Base-by-base conservation (phyloP, 306 rosid species). In the Cyamopsis tetragonoloba region DNA sequence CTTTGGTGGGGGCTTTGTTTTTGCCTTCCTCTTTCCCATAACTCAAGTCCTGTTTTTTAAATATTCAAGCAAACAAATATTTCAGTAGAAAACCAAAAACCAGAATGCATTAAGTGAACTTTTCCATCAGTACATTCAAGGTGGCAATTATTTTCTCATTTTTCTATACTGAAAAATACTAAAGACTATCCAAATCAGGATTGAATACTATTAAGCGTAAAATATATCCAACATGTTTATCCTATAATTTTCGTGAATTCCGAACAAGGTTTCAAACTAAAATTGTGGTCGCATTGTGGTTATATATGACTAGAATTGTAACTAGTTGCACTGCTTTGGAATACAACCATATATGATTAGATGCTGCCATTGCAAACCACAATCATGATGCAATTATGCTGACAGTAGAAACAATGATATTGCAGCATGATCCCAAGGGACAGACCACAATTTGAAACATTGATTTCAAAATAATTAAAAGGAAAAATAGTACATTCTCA, bases 21-120 rank as follows among this genome's bases (percentile, higher is more conserved):
- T 84, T 30, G 96, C 81, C 79, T 92, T 92, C 66, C 98, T 81
- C 81, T 92, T 92, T 26, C 98, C 98, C 98, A 89, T 88, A 24
- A 48, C 76, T 75, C 74, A 81, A 79, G 9, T 59, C 73, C 77
- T 76, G 71, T 53, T 53, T 39, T n/a, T 27, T 56, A 53, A 48
- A 61, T 10, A 24, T 64, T 32, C 59, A 13, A 56, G n/a, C 46
- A 76, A 28, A 18, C 57, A 41, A 48, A 27, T 64, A 68, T 61
- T 27, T 44, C 10, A 47, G 39, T 15, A 11, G 23, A 5, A 42
- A 44, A n/a, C 3, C 5, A 27, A 20, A 50, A 28, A 22, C 20
- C 2, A 7, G 22, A 73, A 26, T 1, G 27, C 13, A 42, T n/a
- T 37, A 56, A 55, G 19, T 18, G 8, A 37, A 48, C 20, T 14